Evolutionary conservation across 2,329 filamentous ascomycete genomes (phyloP).

Genomic region (Niveomyces coronatus): DNA sequence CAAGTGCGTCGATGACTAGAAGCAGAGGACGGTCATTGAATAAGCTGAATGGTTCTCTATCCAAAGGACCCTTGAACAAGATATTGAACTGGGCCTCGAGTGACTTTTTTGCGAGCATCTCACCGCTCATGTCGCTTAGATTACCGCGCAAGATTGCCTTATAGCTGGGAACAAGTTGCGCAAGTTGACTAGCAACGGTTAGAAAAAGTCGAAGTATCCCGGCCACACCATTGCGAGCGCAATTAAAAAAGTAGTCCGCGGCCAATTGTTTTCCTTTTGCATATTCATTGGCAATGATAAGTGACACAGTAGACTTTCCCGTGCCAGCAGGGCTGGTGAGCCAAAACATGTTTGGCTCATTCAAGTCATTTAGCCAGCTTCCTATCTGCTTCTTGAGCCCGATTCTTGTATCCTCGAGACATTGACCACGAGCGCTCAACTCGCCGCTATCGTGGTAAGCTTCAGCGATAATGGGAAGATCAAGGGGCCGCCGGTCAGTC

Average conservation of each 20-base stretch:
- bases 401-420: background rate
- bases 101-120: background rate
- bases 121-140: background rate
- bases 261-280: background rate
- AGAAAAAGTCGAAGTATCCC: background rate
- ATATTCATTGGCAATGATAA: background rate
- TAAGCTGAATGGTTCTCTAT: background rate
- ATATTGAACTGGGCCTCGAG: background rate
- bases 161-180: background rate
- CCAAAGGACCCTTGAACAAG: background rate
- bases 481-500: background rate
- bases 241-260: conserved; percentile 1
- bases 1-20: conserved; percentile 1
- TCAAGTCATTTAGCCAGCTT: background rate
- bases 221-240: background rate
- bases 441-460: background rate
- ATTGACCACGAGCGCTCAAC: background rate
- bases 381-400: background rate
- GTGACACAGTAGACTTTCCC: conserved; percentile 1
- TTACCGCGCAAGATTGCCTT: background rate
- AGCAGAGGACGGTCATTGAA: background rate
- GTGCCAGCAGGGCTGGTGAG: conserved; percentile 1
- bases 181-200: background rate
- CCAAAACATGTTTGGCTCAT: background rate
- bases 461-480: background rate